Base-by-base conservation (phyloP, 73 alveolate species). In the Paramecium sexaurelia region DNA sequence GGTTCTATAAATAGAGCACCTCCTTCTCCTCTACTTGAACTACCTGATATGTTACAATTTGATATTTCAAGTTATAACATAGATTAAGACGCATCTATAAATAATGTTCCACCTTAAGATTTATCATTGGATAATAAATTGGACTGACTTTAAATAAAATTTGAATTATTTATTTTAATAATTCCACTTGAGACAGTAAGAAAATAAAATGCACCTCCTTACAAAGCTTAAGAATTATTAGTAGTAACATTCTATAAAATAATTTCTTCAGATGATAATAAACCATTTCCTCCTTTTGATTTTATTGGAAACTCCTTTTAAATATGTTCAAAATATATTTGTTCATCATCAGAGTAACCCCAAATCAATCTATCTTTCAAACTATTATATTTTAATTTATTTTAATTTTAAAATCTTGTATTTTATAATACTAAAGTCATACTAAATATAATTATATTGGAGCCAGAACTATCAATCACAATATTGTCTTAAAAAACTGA, bases 221-320 rank as follows among this genome's bases (percentile, higher is more conserved):
- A 7, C 5, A 51, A 17, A 17, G 67, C 67, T 29, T 17, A 17
- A 51, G 67, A 51, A 51, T 51, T 51, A 5, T 51, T 51, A 4
- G 67, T n/a, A n/a, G 13, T 51, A 1, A 51, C 13, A 51, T 51
- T 51, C 13, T 17, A 1, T 51, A 51, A 1, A 15, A 17, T 17
- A 2, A 51, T 51, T 17, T 51, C 67, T 51, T 51, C 67, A 20
- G 83, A 41, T 11, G 43, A 29, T 66, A 66, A 66, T 13, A 66
- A 66, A 2, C 45, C 83, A 66, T 66, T 66, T 11, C 83, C 83
- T 1, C 83, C 83, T 66, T 29, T 29, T 66, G 83, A 66, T 29
- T 66, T 66, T 10, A 66, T 66, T 66, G 83, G 83, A 27, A 66
- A 66, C 17, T 51, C 67, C 15, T 51, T 51, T 22, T 51, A 15